Base-by-base conservation (phyloP, 192 early-diverging fungal genomes). In the Cetraspora pellucida region DNA sequence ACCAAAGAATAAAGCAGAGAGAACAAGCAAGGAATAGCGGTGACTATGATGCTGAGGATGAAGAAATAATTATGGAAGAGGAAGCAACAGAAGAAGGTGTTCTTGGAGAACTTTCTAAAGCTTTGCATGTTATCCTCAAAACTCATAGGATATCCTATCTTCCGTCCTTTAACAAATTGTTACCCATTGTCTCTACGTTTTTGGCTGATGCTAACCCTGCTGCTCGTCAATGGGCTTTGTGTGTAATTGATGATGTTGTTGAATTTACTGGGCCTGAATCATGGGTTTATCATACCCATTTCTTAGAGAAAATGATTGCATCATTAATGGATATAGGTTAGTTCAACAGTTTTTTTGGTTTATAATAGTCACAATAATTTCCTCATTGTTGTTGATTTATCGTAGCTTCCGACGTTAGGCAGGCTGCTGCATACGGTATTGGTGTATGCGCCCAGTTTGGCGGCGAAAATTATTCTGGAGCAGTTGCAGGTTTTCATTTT, bases 1-100 rank as follows among this genome's bases (percentile, higher is more conserved):
- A 92, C 76, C 77, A 89, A 78, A 91, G 94, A 66, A 81, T 92
- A 77, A 84, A 90, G 82, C 88, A 90, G 63, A 91, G 96, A 68
- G 90, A 90, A 80, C 92, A 88, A 21, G 85, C 87, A 10, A 89
- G 93, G 2, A 86, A 87, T 23, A 91, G 89, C 59, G 87, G 87
- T 30, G 96, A 98, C 80, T 90, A 92, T 80, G 96, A 98, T 79
- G 93, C 90, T 17, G 96, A 97, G 77, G 95, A 96, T 76, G 98
- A 98, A 77, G 96, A 98, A 77, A 87, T 88, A 45, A 83, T 96
- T 60, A 81, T 88, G 65, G 93, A 92, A 77, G 97, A 98, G 59
- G 93, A 95, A 78, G 88, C 85, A 61, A 85, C 84, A 27, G 94
- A 94, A 74, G 92, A 94, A 79, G 89, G 90, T 77, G 87, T 95